Base-by-base conservation (phyloP, 2,329 filamentous ascomycete species). In the Botrytis elliptica region DNA sequence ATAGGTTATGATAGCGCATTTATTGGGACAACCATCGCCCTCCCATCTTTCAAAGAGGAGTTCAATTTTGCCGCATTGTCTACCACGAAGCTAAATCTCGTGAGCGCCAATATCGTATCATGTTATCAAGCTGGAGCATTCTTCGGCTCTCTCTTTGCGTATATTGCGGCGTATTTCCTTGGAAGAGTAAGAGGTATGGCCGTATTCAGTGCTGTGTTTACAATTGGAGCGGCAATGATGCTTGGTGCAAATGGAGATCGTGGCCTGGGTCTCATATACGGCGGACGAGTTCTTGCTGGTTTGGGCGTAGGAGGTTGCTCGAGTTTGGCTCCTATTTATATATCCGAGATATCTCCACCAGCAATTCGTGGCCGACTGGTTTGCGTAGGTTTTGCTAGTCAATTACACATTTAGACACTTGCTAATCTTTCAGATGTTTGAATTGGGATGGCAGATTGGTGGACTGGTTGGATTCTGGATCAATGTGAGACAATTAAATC, bases 201-300 rank as follows among this genome's bases (percentile, higher is more conserved):
- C 75, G 76, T 89, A 66, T 92, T 90, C 80, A 83, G 86, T 7
- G 71, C 87, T 44, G 77, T 95, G 75, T 95, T 95, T 81, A 85
- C 89, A 69, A 79, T 94, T 16, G 93, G 92, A 74, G 89, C 91
- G 57, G 91, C 90, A 70, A 81, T 94, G 76, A 94, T 93, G 90
- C 83, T 94, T 40, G 67, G 55, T 60, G 36, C 67, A 22, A 70
- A 46, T 46, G 92, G 89, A 22, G 40, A 40, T 14, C 33, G 67
- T 33, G 49, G 52, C n/a, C 52, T 70, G 4, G 49, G 49, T 46
- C 68, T 67, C 52, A 36, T 33, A 1, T 79, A 79, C 69, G 72
- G 70, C 10, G 79, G 79, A 10, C 75, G 79, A 4, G 63, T 78
- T 36, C 68, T 79, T 7, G 74, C 71, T 16, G 79, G 79, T 33